Base-by-base conservation (phyloP, 1,284 basidiomycete species). In the Golubevia sp. region DNA sequence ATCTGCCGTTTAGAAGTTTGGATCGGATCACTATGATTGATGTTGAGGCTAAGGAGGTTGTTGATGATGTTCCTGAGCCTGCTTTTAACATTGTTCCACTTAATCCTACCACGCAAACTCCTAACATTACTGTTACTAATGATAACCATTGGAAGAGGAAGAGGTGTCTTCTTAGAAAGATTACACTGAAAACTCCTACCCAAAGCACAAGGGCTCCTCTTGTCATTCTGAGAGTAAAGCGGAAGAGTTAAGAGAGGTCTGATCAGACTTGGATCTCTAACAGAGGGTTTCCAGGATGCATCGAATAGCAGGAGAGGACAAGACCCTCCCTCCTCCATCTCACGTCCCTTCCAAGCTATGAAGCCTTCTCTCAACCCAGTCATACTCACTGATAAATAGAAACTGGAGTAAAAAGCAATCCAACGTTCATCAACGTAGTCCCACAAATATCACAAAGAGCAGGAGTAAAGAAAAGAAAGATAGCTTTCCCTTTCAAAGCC, bases 141-240 rank as follows among this genome's bases (percentile, higher is more conserved):
- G 94, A 92, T 18, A 92, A 74, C 96, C 97, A 99, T 70, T 88
- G 87, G 67, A 78, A 78, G 5, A 82, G 66, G 49, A 63, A 64
- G 34, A 83, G 55, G 48, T 79, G 77, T 20, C 76, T 59, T 61
- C 89, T 89, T 62, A 99, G 89, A 87, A 99, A 99, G 68, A 95
- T 85, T 77, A 99, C 94, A 59, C 91, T 93, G 71, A 98, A 89
- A 61, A 94, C 84, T 48, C 94, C 97, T 68, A 99, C 97, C 86
- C 97, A 99, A 58, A 99, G 89, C 58, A 99, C 96, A 62, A 99
- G 89, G 13, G 95, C 93, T 50, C 97, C 97, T 68, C 97, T 90
- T 49, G 92, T 93, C 96, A 98, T 98, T 86, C n/a, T n/a, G n/a
- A n/a, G n/a, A n/a, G n/a, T n/a, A n/a, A n/a, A n/a, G n/a, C n/a